These are phyloP conservation scores for Daldinia decipiens DNA, from an alignment of 495 filamentous ascomycete genomes.

Conservation along the genomic window DNA sequence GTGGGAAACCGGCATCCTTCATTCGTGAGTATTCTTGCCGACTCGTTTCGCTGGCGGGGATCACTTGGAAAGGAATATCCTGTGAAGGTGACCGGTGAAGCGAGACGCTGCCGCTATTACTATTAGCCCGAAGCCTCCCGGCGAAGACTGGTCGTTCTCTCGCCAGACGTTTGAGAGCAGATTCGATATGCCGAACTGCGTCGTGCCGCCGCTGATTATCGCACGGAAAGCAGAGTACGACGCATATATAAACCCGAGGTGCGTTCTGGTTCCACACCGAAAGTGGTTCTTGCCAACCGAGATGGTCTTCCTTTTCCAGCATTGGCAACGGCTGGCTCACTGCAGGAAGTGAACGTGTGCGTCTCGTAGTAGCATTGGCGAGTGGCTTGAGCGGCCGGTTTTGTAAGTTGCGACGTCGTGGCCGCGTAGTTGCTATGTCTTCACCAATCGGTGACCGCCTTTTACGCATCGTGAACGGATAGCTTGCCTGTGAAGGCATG, in stretches of 20 bases:
- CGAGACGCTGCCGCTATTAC: constrained; percentile 40
- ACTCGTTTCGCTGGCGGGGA: constrained; percentile 30
- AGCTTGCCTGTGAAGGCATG: constrained; percentile 23
- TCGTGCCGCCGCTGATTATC: constrained; percentile 38
- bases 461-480: constrained; percentile 43
- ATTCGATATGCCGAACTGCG: constrained; percentile 43
- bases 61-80: constrained; percentile 46
- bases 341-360: constrained; percentile 35
- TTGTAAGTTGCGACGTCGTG: constrained; percentile 38
- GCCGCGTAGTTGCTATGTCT: constrained; percentile 29
- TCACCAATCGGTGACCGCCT: constrained; percentile 46
- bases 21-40: constrained; percentile 43
- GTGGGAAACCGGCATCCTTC: constrained; percentile 45
- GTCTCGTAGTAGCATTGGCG: constrained; percentile 35
- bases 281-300: constrained; percentile 44
- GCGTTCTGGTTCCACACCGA: constrained; percentile 51
- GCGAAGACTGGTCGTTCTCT: constrained; percentile 48
- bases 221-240: constrained; percentile 51
- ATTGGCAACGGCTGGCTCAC: constrained; percentile 38
- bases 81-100: constrained; percentile 42
- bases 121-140: constrained; percentile 45
- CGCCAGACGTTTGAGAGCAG: constrained; percentile 42
- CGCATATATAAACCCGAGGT: constrained; percentile 49
- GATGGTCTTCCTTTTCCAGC: constrained; percentile 42
- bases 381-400: constrained; percentile 34